Base-by-base conservation (phyloP, 306 rosid species). In the Dalbergia oliveri region DNA sequence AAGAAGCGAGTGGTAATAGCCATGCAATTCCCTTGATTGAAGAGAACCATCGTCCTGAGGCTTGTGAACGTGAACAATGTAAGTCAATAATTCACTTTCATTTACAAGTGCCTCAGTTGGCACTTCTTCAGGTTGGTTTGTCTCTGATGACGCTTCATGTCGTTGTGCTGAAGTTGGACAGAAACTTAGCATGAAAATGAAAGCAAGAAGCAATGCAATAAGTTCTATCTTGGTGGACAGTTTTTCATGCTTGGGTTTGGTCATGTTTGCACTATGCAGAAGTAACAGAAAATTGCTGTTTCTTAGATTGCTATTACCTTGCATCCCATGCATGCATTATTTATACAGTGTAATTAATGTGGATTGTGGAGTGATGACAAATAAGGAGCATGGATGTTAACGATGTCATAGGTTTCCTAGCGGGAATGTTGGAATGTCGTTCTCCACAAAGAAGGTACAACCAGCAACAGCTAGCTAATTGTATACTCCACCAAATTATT, bases 1-100 rank as follows among this genome's bases (percentile, higher is more conserved):
- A 26, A 91, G 79, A 72, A 90, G 90, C 1, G 95, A 83, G 2
- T 66, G 58, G 72, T 91, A 89, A 90, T 90, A 94, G 14, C 62
- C 31, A 5, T 83, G 82, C 45, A 89, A 60, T 15, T 83, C 85
- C 11, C 84, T 83, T 3, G 79, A 47, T 8, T 68, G 76, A 54
- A 75, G 64, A 58, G 73, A 65, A 35, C 65, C 60, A 14, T 43
- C 69, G 15, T 37, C 72, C 63, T 79, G 68, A 8, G 87, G 88
- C 70, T 79, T 89, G 44, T 72, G 56, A 18, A 90, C 90, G 3
- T 79, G 84, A 73, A 94, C 86, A 68, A 90, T 72, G 82, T 90
- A 84, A 80, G 94, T 79, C 72, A 6, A 16, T 39, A 85, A 57
- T 72, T 39, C 66, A 26, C 78, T 82, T 33, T 23, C 34, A n/a